These are phyloP conservation scores for Puccinellia tenuiflora DNA, from an alignment of 176 grass and related monocot species.

Conservation along the genomic window DNA sequence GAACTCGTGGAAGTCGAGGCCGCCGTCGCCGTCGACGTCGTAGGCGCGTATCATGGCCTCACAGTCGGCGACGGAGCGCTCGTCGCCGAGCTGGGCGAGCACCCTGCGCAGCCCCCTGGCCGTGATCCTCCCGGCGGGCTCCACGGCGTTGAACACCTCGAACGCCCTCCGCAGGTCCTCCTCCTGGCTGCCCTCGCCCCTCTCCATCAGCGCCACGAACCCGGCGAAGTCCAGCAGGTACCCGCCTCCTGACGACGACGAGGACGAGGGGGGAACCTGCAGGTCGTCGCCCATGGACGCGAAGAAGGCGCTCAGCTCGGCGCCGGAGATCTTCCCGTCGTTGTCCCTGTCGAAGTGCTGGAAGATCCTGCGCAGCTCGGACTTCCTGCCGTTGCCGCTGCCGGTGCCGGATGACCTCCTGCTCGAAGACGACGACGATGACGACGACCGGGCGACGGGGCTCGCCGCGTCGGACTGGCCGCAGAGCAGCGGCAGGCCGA, in stretches of 20 bases:
- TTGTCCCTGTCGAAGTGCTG: slow-evolving; percentile 79
- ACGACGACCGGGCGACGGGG: background rate
- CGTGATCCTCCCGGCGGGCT: slow-evolving; percentile 75
- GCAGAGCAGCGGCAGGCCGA: slow-evolving; percentile 50
- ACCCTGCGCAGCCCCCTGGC: slow-evolving; percentile 66
- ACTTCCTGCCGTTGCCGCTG: slow-evolving; percentile 22
- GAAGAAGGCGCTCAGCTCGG: slow-evolving; percentile 71
- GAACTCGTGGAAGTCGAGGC: slow-evolving; percentile 94
- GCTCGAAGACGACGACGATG: slow-evolving; percentile 30
- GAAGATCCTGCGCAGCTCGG: slow-evolving; percentile 67
- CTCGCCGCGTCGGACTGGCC: slow-evolving; percentile 28
- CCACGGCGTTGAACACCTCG: slow-evolving; percentile 85
- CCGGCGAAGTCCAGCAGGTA: slow-evolving; percentile 72
- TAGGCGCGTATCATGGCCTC: slow-evolving; percentile 80
- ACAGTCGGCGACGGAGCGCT: slow-evolving; percentile 67
- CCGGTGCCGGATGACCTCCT: slow-evolving; percentile 5
- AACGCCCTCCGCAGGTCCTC: slow-evolving; percentile 79
- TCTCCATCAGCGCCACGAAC: slow-evolving; percentile 82
- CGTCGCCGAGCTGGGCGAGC: slow-evolving; percentile 78
- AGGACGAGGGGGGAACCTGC: too few species aligned
- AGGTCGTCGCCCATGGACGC: slow-evolving; percentile 74
- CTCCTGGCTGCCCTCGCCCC: slow-evolving; percentile 41
- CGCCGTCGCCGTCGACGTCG: slow-evolving; percentile 86
- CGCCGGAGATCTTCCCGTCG: slow-evolving; percentile 71
- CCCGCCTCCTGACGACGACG: slow-evolving; percentile 18